phyloP scores from a whole-genome alignment of 176 grass and related monocot species.

The Ensete ventricosum region DNA sequence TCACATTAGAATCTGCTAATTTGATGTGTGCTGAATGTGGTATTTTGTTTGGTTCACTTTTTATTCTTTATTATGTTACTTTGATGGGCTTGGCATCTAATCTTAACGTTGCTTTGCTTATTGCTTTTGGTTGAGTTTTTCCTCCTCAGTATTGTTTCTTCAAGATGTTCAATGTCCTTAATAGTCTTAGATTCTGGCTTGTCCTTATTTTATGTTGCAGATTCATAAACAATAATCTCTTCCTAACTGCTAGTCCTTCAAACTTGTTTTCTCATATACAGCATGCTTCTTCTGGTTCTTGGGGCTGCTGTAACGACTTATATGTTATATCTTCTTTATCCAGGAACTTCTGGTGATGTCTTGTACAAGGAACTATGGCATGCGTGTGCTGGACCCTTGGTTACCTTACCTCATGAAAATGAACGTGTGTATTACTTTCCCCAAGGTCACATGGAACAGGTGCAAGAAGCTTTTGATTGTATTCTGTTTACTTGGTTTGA shows the following conservation, averaged over 20 bases:
- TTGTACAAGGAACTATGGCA: constrained; percentile 79
- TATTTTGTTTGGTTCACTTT: background rate
- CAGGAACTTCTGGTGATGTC: constrained; percentile 33
- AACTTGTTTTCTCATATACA: too few species aligned
- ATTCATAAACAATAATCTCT: background rate
- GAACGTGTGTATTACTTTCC: constrained; percentile 94
- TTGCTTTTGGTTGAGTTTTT: too few species aligned
- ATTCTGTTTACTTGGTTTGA: background rate
- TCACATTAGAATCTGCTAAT: too few species aligned
- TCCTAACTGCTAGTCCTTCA: background rate
- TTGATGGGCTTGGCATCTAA: too few species aligned
- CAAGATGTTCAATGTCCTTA: background rate
- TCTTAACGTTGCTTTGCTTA: too few species aligned
- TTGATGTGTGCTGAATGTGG: too few species aligned
- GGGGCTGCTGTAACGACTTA: background rate
- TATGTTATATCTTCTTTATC: constrained; percentile 2
- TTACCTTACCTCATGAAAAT: constrained; percentile 51
- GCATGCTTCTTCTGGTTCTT: background rate
- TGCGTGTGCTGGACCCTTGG: constrained; percentile 76
- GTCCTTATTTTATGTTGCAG: too few species aligned
- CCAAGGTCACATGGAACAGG: constrained; percentile 99
- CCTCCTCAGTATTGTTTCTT: background rate
- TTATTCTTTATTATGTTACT: background rate
- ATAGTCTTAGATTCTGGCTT: too few species aligned
- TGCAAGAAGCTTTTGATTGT: constrained; percentile 6